These are phyloP conservation scores for Nothopassalora personata DNA, from an alignment of 2,329 filamentous ascomycete genomes.

Conservation along the genomic window DNA sequence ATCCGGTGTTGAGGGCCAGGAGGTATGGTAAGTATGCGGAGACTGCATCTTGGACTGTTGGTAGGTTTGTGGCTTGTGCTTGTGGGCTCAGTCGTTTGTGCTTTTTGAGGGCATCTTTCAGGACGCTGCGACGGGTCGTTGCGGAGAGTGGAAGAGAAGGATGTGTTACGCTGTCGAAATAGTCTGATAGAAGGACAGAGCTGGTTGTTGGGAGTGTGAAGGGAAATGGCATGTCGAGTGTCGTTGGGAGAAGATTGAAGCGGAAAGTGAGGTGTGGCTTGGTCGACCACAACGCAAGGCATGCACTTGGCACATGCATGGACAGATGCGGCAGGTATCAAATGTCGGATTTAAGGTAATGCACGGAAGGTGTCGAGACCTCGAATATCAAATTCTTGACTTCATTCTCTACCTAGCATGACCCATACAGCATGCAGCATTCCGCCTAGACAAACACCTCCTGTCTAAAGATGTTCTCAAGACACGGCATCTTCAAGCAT, in stretches of 20 bases:
- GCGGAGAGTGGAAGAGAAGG: slow-evolving; percentile 80
- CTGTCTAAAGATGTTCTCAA: not conserved
- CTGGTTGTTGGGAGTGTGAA: slow-evolving; percentile 88
- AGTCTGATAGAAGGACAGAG: slow-evolving; percentile 72
- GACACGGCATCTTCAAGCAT: slow-evolving; percentile 6
- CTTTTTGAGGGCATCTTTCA: slow-evolving; percentile 78
- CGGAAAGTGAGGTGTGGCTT: not conserved
- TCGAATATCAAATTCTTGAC: too few relatives aligned
- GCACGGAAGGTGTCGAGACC: too few relatives aligned
- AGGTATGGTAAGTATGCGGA: slow-evolving; percentile 80
- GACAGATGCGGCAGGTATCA: not conserved
- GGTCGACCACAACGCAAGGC: not conserved
- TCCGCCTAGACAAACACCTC: not conserved
- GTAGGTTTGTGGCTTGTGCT: slow-evolving; percentile 66
- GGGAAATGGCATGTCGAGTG: slow-evolving; percentile 70
- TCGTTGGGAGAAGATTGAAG: not conserved
- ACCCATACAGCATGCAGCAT: slow-evolving; percentile 1
- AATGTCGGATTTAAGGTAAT: too few relatives aligned
- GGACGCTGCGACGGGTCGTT: slow-evolving; percentile 75
- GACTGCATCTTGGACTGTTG: slow-evolving; percentile 62
- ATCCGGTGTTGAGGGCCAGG: slow-evolving; percentile 70
- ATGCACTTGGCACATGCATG: not conserved
- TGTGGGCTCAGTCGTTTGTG: slow-evolving; percentile 77
- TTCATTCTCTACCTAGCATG: slow-evolving; percentile 1
- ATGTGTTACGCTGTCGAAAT: slow-evolving; percentile 73